Evolutionary conservation across 371 early-diverging fungal genomes (phyloP).

Genomic region (Mortierella polycephala): DNA sequence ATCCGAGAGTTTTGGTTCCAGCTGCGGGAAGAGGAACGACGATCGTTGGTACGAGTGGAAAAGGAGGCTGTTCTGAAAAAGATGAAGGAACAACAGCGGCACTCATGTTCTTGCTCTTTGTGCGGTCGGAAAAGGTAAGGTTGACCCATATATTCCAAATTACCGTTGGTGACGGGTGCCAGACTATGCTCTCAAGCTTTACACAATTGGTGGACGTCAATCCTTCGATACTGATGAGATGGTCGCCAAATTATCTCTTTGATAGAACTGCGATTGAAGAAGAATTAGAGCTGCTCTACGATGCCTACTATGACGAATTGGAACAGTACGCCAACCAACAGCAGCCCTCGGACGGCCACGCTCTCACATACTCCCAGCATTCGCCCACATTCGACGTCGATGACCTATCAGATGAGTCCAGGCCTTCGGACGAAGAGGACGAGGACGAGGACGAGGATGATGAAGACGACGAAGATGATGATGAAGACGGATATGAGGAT

Average conservation of each 20-base stretch:
- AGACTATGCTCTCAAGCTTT: neutral
- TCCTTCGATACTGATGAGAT: neutral
- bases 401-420: constrained; percentile 62
- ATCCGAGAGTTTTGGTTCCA: constrained; percentile 94
- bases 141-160: neutral
- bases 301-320: constrained; percentile 92
- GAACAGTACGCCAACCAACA: constrained; percentile 88
- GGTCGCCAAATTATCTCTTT: neutral
- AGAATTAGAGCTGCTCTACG: constrained; percentile 91
- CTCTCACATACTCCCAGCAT: constrained; percentile 52
- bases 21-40: constrained; percentile 85
- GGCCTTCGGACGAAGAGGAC: constrained; percentile 61
- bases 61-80: constrained; percentile 92
- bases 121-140: constrained; percentile 89
- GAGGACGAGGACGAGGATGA: constrained; percentile 59
- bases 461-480: constrained; percentile 56
- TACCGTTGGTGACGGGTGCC: neutral
- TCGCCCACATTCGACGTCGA: constrained; percentile 64
- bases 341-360: constrained; percentile 62
- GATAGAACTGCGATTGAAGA: constrained; percentile 89
- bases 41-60: constrained; percentile 86
- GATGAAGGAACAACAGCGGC: constrained; percentile 94
- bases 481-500: constrained; percentile 29
- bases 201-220: neutral
- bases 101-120: constrained; percentile 88